phyloP scores from a whole-genome alignment of 2,329 filamentous ascomycete species.

The Alternaria ventricosa region DNA sequence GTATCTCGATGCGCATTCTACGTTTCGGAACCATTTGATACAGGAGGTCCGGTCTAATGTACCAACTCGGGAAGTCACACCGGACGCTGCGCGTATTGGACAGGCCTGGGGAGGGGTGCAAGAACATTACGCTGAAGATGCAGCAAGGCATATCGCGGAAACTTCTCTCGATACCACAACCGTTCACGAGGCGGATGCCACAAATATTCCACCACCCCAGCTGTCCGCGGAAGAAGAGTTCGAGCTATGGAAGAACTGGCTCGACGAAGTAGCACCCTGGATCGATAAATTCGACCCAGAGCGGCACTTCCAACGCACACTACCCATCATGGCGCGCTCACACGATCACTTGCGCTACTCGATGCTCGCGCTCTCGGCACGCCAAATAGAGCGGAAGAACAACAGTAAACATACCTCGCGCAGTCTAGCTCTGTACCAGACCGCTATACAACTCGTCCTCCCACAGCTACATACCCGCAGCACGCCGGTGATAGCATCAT shows the following conservation, averaged over 20 bases:
- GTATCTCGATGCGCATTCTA: constrained; percentile 25
- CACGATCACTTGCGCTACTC: constrained; percentile 60
- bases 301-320: constrained; percentile 60
- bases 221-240: constrained; percentile 19
- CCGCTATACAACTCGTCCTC: constrained; percentile 57
- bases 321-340: constrained; percentile 58
- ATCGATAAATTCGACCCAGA: constrained; percentile 64
- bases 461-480: constrained; percentile 54
- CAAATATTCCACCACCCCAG: background rate
- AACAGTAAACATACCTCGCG: constrained; percentile 54
- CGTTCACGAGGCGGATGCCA: background rate
- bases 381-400: constrained; percentile 62
- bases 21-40: constrained; percentile 23
- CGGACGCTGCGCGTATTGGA: background rate
- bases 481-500: constrained; percentile 56
- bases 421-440: constrained; percentile 62
- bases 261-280: constrained; percentile 61
- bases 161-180: background rate
- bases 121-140: background rate
- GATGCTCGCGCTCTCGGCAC: constrained; percentile 61
- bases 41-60: constrained; percentile 19
- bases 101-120: background rate
- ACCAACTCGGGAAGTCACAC: constrained; percentile 15
- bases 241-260: constrained; percentile 50
- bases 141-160: background rate